Evolutionary conservation across 148 eudicot genomes (phyloP), one percentile per base, ranked within the genome.

Genomic region (Salicornia ramosissima): DNA sequence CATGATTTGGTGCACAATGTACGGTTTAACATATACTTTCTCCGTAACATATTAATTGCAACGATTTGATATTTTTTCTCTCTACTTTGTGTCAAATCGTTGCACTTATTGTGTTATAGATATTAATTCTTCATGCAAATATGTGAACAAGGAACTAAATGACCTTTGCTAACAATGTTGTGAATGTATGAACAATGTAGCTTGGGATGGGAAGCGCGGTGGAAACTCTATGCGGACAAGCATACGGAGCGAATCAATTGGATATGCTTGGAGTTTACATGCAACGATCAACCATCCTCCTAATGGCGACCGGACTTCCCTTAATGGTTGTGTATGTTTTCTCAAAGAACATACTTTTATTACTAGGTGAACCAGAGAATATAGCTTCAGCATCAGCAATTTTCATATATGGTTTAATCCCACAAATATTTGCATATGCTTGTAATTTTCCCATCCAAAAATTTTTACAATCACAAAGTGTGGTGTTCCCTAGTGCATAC

Each of bases 171-270:
- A n/a, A n/a, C n/a, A n/a, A n/a, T n/a, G 22, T 21, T 39, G 25
- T 33, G 21, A 18, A 31, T 64, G 33, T 69, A 40, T 75, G 18
- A 31, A 18, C 31, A 28, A 28, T 71, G 54, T 67, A 86, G 89
- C 77, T 86, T 14, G 89, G 89, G 1, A 86, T 86, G 90, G 86
- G 86, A 58, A 85, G 88, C 43, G 88, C 88, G 53, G 88, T 85
- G 50, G 88, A 85, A 76, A 85, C 88, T 6, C 69, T 85, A 36
- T 85, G 88, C 58, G 88, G 88, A 22, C 88, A 85, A 73, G 88
- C 88, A 7, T 85, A 77, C n/a, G 88, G 88, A 0, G 88, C 86
- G 2, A 70, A 67, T 59, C 82, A 78, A 49, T 78, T 69, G 65
- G 83, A 80, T 10, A 80, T 85, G 85, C 75, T 85, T 5, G 88